These are phyloP conservation scores for Pseudogymnoascus verrucosus DNA, from an alignment of 2,329 filamentous ascomycete species.

Conservation along the genomic window DNA sequence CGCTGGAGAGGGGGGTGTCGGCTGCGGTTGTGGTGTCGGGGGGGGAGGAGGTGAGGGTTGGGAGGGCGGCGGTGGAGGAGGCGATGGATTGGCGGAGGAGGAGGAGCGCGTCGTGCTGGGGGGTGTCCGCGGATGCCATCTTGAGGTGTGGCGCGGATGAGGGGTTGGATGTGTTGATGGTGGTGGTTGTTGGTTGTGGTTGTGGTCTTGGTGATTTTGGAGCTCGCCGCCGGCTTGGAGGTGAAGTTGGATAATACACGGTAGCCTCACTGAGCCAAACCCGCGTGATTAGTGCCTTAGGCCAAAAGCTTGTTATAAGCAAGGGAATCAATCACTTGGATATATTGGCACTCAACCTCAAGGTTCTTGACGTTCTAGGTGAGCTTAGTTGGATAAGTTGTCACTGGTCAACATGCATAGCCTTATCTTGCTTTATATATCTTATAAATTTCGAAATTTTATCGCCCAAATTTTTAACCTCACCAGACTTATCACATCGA, in stretches of 20 bases:
- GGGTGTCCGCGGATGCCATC: conserved; percentile 50
- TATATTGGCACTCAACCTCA: not conserved
- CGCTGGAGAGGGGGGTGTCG: conserved; percentile 55
- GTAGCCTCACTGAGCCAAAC: not conserved
- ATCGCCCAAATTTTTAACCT: too few species aligned
- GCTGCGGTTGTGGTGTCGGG: too few species aligned
- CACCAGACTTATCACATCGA: too few species aligned
- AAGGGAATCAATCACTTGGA: not conserved
- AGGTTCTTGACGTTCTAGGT: too few species aligned
- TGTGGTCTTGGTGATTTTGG: not conserved
- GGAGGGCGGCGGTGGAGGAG: conserved; percentile 58
- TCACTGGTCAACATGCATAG: too few species aligned
- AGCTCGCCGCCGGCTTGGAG: not conserved
- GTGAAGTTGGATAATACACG: conserved; percentile 4
- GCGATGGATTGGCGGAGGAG: conserved; percentile 79
- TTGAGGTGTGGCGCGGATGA: conserved; percentile 13
- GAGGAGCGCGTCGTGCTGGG: conserved; percentile 64
- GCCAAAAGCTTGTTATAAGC: not conserved
- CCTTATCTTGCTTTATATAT: too few species aligned
- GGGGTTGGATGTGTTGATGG: not conserved
- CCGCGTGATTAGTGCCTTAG: not conserved
- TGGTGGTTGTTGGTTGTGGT: not conserved
- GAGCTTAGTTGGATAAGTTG: too few species aligned
- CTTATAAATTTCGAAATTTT: too few species aligned
- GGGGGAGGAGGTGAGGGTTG: conserved; percentile 70